Percentiles rank a stretch among this genome's conserved stretches.
Conservation (phyloP, 164 flowering plant genomes). For the Macadamia integrifolia region DNA sequence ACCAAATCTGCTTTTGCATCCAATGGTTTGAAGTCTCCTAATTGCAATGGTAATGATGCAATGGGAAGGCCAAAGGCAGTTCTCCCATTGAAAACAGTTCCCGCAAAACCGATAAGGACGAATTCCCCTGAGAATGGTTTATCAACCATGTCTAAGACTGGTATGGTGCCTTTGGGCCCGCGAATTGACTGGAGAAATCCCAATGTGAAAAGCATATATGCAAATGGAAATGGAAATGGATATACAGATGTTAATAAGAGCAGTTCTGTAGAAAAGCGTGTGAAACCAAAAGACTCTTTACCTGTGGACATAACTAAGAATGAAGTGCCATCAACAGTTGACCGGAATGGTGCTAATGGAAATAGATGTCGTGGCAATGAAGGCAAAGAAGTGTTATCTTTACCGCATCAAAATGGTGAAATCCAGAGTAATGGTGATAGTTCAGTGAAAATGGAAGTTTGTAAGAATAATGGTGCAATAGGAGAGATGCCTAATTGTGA, state of each 20-base stretch:
- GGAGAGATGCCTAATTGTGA: conserved; percentile 16
- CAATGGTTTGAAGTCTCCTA: conserved; percentile 43
- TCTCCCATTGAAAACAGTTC: conserved; percentile 22
- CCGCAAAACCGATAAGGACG: conserved; percentile 19
- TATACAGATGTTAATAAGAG: conserved; percentile 22
- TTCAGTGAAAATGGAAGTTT: conserved; percentile 15
- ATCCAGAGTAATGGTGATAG: conserved; percentile 6
- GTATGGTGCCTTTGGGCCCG: conserved; percentile 31
- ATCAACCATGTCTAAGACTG: conserved; percentile 26
- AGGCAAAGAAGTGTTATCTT: conserved; percentile 10
- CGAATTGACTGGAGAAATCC: conserved; percentile 24
- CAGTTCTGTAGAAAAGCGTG: conserved; percentile 23
- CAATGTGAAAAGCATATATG: conserved; percentile 28
- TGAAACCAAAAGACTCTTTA: conserved; percentile 15
- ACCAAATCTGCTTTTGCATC: conserved; percentile 24
- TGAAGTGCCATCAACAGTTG: conserved; percentile 3
- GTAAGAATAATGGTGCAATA: conserved; percentile 18
- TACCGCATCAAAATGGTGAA: conserved; percentile 29
- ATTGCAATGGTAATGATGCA: conserved; percentile 38
- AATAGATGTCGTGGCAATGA: conserved; percentile 12
- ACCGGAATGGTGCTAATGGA: conserved; percentile 21
- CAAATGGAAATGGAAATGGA: conserved; percentile 40
- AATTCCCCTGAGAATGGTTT: conserved; percentile 23
- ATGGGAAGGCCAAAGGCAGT: conserved; percentile 20
- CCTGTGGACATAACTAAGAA: conserved; percentile 21